Conservation (phyloP, 805 yeast species). For the Limtongozyma cylindracea region DNA sequence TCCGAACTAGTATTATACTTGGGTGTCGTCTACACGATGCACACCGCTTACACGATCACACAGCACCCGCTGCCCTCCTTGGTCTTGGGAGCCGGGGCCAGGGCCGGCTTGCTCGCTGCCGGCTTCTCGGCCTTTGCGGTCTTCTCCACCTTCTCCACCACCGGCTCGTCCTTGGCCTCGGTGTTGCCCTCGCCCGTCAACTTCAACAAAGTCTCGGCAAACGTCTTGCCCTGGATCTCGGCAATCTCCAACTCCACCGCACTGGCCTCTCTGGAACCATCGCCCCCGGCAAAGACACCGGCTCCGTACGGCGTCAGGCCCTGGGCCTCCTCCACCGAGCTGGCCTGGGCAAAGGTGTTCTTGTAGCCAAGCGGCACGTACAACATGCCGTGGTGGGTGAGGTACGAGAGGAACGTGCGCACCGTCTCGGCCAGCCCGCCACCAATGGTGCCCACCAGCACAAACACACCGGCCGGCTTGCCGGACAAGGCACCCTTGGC, state of each 20-base stretch:
- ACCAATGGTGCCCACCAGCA: constrained; percentile 52
- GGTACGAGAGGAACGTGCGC: constrained; percentile 32
- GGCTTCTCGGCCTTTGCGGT: no score
- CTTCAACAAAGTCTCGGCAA: constrained; percentile 10
- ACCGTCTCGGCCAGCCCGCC: constrained; percentile 68
- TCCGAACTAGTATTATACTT: no score
- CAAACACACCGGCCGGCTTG: constrained; percentile 51
- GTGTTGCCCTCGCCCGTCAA: no score
- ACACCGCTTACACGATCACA: no score
- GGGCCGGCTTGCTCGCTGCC: no score
- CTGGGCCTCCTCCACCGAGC: constrained; percentile 38
- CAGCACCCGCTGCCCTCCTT: no score
- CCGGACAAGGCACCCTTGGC: constrained; percentile 46
- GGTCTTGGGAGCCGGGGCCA: no score
- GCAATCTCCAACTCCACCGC: constrained; percentile 40
- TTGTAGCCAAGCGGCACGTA: constrained; percentile 62
- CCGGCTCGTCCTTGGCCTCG: no score
- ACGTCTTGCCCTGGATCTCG: constrained; percentile 38
- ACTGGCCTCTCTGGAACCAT: constrained; percentile 49
- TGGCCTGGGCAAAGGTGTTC: constrained; percentile 23
- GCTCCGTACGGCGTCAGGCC: constrained; percentile 83
- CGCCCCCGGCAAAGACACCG: constrained; percentile 52
- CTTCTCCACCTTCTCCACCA: no score
- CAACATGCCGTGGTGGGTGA: constrained; percentile 62
- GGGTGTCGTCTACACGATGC: no score